These are phyloP conservation scores for Ceratocystis ficicola DNA, from an alignment of 2,329 filamentous ascomycete genomes.

Conservation along the genomic window DNA sequence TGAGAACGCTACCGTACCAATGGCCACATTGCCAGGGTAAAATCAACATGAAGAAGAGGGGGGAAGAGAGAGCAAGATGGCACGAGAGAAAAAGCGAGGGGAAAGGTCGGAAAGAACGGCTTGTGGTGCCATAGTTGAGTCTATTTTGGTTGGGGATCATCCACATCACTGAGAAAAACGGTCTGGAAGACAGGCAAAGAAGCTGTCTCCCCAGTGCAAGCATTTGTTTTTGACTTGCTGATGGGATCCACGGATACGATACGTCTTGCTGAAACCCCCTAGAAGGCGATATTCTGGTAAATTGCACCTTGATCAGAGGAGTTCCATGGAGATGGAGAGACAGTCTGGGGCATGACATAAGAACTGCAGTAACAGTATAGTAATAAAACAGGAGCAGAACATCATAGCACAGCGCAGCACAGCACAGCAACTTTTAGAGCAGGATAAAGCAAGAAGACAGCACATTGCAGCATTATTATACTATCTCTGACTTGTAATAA, in stretches of 20 bases:
- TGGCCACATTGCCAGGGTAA: neutral
- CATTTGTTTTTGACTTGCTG: neutral
- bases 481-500: neutral
- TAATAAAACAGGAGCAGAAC: too few relatives aligned
- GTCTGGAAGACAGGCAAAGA: neutral
- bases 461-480: too few relatives aligned
- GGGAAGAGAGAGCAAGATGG: neutral
- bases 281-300: neutral
- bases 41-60: neutral
- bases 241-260: neutral
- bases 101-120: neutral
- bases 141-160: neutral
- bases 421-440: neutral
- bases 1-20: neutral
- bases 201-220: neutral
- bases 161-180: neutral
- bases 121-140: neutral
- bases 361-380: too few relatives aligned
- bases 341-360: neutral
- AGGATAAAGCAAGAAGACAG: neutral
- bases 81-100: neutral
- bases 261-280: neutral
- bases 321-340: neutral
- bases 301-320: neutral
- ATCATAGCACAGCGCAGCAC: neutral